Base-by-base conservation (phyloP, 2,329 filamentous ascomycete species). In the Aspergillus fijiensis region DNA sequence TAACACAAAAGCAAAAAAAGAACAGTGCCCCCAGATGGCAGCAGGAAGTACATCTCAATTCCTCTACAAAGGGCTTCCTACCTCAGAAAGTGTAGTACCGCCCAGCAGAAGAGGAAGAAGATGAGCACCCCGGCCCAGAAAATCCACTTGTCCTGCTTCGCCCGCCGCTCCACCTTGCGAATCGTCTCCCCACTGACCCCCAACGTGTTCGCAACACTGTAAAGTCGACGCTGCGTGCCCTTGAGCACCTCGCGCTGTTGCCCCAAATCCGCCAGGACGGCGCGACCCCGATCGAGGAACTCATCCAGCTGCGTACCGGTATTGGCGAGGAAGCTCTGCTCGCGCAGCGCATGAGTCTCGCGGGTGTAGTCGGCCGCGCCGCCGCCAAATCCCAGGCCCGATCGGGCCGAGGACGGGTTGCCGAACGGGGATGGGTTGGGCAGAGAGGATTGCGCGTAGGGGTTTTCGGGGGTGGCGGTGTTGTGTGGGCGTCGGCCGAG, bases 71-170 rank as follows among this genome's bases (percentile, higher is more conserved):
- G 16, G 12, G 5, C 2, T 35, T 35, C n/a, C 82, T 77, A 94
- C 73, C 91, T 82, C 77, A 99, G 76, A 73, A 86, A 98, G 77
- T 93, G 90, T 72, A 99, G 74, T 58, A 96, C 92, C 65, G 95
- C 79, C 87, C 92, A 98, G 76, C 94, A 96, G 74, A 99, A 99
- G 42, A 85, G 72, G 70, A 98, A 90, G 76, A 99, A 99, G 39
- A 95, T 77, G 5, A 96, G 77, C 2, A 94, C 92, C 0, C 95
- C 92, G 0, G 81, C 89, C 84, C 90, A 90, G 75, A 99, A 99
- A 39, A 99, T 96, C 92, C 93, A 98, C 79, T 97, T 98, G 75
- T 99, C 95, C 80, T 98, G 90, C 75, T 87, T 90, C 54, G 95
- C 92, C 63, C 95, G 84, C 67, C 95, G 81, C 79, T 98, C 94